Conservation (phyloP, 75 land plant genomes). For the Pinus taeda region DNA sequence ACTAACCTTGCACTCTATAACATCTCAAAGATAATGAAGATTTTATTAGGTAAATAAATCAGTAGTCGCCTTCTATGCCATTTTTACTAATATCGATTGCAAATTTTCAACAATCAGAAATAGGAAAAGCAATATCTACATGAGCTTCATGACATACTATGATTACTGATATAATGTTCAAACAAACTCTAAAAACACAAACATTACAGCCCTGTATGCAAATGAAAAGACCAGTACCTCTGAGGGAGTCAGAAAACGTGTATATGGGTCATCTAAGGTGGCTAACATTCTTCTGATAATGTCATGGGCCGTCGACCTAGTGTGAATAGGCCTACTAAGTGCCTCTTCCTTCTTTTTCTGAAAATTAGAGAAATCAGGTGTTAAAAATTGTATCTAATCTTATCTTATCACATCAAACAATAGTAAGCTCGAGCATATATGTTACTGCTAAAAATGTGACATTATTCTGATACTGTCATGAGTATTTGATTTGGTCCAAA, state of each 20-base stretch:
- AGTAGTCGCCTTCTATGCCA: too few species aligned
- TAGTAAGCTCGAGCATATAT: neutral
- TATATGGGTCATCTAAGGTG: slow-evolving; percentile 83
- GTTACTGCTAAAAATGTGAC: neutral
- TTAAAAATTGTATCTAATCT: slow-evolving; percentile 6
- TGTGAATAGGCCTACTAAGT: slow-evolving; percentile 47
- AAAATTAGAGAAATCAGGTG: slow-evolving; percentile 11
- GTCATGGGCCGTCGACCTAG: slow-evolving; percentile 79
- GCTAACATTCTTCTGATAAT: slow-evolving; percentile 69
- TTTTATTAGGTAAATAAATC: too few species aligned
- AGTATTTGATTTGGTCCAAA: slow-evolving; percentile 68
- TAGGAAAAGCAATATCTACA: neutral
- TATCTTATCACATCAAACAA: slow-evolving; percentile 3
- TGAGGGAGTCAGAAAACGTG: slow-evolving; percentile 80
- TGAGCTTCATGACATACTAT: neutral
- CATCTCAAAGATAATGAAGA: too few species aligned
- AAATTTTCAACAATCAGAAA: neutral
- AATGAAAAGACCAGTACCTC: slow-evolving; percentile 39
- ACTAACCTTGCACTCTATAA: too few species aligned
- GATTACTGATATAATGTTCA: neutral
- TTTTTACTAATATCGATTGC: neutral
- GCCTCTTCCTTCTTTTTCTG: slow-evolving; percentile 78
- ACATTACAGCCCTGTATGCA: too few species aligned
- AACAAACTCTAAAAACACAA: neutral
- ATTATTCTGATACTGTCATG: slow-evolving; percentile 57